Percentiles rank a stretch among this genome's conserved stretches.
Conservation (phyloP, 345 rosid genomes). For the Pugionium cornutum region DNA sequence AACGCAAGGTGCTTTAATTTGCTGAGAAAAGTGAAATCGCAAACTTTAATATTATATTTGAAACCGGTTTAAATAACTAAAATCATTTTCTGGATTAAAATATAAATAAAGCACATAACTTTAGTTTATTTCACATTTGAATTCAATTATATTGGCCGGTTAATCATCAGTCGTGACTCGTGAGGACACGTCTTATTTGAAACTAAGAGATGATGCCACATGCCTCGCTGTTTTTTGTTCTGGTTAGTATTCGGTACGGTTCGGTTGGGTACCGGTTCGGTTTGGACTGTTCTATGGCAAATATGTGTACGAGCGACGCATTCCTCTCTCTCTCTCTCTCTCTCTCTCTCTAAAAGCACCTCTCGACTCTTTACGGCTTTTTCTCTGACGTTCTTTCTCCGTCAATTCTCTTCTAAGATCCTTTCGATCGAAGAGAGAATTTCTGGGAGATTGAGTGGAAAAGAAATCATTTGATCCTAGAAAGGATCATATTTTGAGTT, state of each 20-base stretch:
- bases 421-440: conserved; percentile 19
- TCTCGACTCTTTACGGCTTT: conserved; percentile 20
- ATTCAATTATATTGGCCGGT: not conserved
- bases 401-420: conserved; percentile 25
- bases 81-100: no score
- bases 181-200: conserved; percentile 24
- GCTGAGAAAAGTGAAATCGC: not conserved
- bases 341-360: not conserved
- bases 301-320: not conserved
- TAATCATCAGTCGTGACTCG: conserved; percentile 30
- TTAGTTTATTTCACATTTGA: not conserved
- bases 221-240: conserved; percentile 6
- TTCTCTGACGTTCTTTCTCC: conserved; percentile 25
- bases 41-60: no score
- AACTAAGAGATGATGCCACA: not conserved
- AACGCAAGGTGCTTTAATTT: not conserved
- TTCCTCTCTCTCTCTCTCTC: conserved; percentile 3
- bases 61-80: no score
- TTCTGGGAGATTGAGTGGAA: not conserved
- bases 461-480: not conserved
- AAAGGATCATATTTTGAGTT: not conserved
- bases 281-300: not conserved
- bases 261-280: not conserved
- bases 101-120: no score
- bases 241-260: conserved; percentile 19